Evolutionary conservation across 179 eudicot species (phyloP).

Genomic region (Silene vulgaris): DNA sequence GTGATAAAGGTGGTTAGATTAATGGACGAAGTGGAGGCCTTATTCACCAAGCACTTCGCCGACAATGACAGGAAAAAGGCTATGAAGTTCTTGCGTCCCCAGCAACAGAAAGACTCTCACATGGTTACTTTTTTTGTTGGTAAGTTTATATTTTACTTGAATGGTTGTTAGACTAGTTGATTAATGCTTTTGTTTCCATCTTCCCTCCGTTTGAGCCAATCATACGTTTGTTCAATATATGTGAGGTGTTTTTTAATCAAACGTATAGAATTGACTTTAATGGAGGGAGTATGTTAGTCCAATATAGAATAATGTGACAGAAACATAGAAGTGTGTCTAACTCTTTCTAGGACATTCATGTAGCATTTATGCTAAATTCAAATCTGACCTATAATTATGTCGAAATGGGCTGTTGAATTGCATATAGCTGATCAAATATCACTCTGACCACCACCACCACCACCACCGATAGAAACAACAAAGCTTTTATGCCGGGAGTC

Average conservation of each 20-base stretch:
- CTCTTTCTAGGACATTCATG: neutral
- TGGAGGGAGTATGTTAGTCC: no score
- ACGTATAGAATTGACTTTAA: no score
- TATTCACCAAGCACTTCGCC: slow-evolving; percentile 91
- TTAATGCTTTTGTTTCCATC: neutral
- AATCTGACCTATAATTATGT: slow-evolving; percentile 10
- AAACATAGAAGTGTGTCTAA: neutral
- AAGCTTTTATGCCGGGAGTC: neutral
- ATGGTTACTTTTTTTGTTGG: slow-evolving; percentile 93
- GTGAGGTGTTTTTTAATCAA: no score
- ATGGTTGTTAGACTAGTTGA: neutral
- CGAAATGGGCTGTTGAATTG: slow-evolving; percentile 16
- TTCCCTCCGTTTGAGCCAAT: no score
- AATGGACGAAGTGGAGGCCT: slow-evolving; percentile 97
- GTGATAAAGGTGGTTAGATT: slow-evolving; percentile 67
- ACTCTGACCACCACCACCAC: neutral
- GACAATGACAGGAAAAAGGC: slow-evolving; percentile 89
- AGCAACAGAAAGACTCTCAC: slow-evolving; percentile 79
- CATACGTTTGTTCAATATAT: no score
- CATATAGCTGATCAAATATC: slow-evolving; percentile 4
- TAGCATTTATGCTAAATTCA: slow-evolving; percentile 6
- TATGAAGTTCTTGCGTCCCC: slow-evolving; percentile 87
- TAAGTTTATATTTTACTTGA: slow-evolving; percentile 24
- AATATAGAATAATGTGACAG: no score
- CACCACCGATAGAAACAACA: neutral